phyloP scores from a whole-genome alignment of 176 grass and related monocot species.

The Saccharum officinarum region DNA sequence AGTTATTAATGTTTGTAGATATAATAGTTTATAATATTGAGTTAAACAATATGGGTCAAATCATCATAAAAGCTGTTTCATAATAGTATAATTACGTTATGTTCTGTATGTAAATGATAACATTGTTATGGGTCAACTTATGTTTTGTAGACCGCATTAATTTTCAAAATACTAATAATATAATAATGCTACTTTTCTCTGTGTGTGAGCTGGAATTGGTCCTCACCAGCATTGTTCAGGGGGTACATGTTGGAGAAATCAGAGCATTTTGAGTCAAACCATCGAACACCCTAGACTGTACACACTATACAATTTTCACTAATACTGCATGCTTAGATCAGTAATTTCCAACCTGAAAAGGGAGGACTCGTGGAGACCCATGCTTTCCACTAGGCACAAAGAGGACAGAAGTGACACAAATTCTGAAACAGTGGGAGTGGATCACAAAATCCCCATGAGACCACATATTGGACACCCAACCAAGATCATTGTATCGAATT shows the following conservation, averaged over 20 bases:
- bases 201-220: not conserved
- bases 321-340: not conserved
- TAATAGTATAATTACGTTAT: not conserved
- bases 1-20: not conserved
- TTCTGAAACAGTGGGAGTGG: not conserved
- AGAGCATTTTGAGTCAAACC: not conserved
- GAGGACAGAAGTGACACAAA: not conserved
- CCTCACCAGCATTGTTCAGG: not conserved
- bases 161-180: not conserved
- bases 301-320: slow-evolving; percentile 16
- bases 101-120: not conserved
- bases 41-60: not conserved
- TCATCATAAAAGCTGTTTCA: not conserved
- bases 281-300: not conserved
- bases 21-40: not conserved
- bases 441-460: not conserved
- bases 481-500: not conserved
- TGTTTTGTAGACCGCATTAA: not conserved
- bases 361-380: not conserved
- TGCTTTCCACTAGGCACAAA: not conserved
- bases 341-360: not conserved
- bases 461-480: not conserved
- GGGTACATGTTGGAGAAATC: not conserved
- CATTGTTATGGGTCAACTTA: not conserved
- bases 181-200: not conserved